Evolutionary conservation across 176 grass and related monocot genomes (phyloP), one percentile per base, ranked within the genome.

Genomic region (Cenchrus americanus): DNA sequence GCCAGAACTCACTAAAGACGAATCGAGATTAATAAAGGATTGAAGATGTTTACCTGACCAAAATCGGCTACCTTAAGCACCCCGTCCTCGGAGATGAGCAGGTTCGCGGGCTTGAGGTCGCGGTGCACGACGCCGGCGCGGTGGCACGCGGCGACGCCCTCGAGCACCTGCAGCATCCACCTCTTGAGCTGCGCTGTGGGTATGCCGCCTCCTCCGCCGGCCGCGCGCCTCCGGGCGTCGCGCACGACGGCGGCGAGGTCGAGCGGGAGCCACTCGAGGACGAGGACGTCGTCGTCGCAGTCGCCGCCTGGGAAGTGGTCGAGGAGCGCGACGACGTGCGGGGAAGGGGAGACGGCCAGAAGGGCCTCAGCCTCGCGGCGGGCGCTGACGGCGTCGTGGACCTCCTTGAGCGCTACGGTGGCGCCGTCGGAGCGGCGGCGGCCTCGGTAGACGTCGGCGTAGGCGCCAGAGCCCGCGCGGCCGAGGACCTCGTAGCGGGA

Each of bases 1-100:
- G 24, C 8, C 7, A 32, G 48, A 74, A 67, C 24, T 48, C 34
- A 64, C n/a, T 66, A 53, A 81, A 42, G 21, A 75, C 6, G 7
- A 88, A 52, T 6, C 22, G 51, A 12, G 66, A 44, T 11, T 51
- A 43, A 65, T 19, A 65, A 68, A 40, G 41, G 75, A 6, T 58
- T 14, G 3, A 46, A 76, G 23, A 83, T 60, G 51, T 78, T 65
- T 82, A 98, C 96, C 96, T 98, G 96, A 23, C 96, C 96, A 85
- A 98, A 95, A 48, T 98, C 96, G 6, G 93, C 93, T 63, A 98
- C 78, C 86, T 95, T 98, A 60, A 98, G 91, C 55, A 95, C 80
- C 0, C 93, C 91, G 9, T 26, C 69, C 57, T 92, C 62, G 4
- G 96, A 98, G 61, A 98, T 93, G 66, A 98, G 93, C 66, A 98